Evolutionary conservation across 352 stramenopile genomes (phyloP).

Genomic region (Globisporangium radiosum): DNA sequence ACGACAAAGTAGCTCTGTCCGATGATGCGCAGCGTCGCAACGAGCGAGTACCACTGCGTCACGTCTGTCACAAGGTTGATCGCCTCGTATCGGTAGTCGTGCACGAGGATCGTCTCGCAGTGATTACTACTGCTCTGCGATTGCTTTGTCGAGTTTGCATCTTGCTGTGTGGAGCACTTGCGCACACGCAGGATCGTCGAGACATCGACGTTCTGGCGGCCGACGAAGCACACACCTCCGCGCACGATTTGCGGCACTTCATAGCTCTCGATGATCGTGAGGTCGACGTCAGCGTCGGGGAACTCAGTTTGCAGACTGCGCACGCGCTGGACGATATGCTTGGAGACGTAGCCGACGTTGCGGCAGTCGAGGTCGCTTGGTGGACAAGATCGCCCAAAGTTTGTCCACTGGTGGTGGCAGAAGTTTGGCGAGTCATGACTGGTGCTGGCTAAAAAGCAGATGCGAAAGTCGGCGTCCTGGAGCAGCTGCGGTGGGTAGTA

Average conservation of each 20-base stretch:
- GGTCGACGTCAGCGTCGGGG: constrained; percentile 1
- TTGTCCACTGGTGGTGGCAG: constrained; percentile 11
- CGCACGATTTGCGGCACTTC: background rate
- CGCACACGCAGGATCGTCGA: constrained; percentile 9
- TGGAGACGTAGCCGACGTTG: background rate
- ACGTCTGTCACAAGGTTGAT: constrained; percentile 19
- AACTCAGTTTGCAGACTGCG: background rate
- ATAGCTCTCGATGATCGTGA: constrained; percentile 8
- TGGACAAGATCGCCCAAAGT: constrained; percentile 7
- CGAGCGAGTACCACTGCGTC: constrained; percentile 20
- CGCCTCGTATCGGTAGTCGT: constrained; percentile 40
- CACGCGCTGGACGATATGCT: background rate
- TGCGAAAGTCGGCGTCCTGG: background rate
- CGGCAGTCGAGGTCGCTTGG: constrained; percentile 1
- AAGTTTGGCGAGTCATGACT: constrained; percentile 2
- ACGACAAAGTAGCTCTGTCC: constrained; percentile 12
- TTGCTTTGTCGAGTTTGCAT: no score
- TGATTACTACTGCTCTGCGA: background rate
- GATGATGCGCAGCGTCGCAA: constrained; percentile 14
- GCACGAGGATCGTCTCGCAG: constrained; percentile 30
- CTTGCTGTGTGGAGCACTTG: constrained; percentile 9
- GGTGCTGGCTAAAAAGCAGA: constrained; percentile 2
- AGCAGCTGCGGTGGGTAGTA: constrained; percentile 6
- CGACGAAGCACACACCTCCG: background rate
- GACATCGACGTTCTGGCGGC: background rate